phyloP scores from a whole-genome alignment of 768 basidiomycete genomes.

The Serendipita sp. region DNA sequence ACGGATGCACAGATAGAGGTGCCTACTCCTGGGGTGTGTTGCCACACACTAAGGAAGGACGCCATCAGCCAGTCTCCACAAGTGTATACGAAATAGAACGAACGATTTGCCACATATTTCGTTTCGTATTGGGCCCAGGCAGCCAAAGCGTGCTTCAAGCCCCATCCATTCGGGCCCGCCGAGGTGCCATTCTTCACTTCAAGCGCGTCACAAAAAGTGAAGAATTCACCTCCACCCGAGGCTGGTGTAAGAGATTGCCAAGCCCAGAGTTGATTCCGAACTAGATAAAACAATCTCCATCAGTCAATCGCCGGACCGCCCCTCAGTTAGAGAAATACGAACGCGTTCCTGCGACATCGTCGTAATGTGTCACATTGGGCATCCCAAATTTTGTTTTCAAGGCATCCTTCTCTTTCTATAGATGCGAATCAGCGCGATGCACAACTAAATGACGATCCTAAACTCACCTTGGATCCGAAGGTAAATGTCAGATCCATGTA shows the following conservation, averaged over 20 bases:
- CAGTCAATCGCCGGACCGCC: neutral
- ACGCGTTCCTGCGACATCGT: slow-evolving; percentile 51
- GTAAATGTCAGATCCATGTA: slow-evolving; percentile 45
- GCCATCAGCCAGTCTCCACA: neutral
- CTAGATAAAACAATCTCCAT: slow-evolving; percentile 13
- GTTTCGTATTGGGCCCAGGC: slow-evolving; percentile 14
- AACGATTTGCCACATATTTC: neutral
- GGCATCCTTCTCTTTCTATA: slow-evolving; percentile 27
- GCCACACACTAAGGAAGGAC: neutral
- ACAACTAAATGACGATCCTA: neutral
- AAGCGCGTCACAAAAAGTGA: slow-evolving; percentile 49
- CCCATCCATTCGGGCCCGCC: slow-evolving; percentile 21
- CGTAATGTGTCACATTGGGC: slow-evolving; percentile 37
- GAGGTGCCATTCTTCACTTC: slow-evolving; percentile 42
- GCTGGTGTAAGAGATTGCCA: slow-evolving; percentile 50
- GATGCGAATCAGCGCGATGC: neutral
- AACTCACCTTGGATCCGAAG: slow-evolving; percentile 22
- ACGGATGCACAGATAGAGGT: neutral
- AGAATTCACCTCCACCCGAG: slow-evolving; percentile 34
- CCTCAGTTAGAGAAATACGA: slow-evolving; percentile 13
- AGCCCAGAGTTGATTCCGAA: slow-evolving; percentile 40
- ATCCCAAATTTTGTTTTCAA: slow-evolving; percentile 49
- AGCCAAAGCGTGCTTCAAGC: slow-evolving; percentile 12
- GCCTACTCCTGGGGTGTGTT: neutral
- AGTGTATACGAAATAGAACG: neutral